Evolutionary conservation across 805 yeast species (phyloP).

Genomic region (Isabelozyma rhagii): DNA sequence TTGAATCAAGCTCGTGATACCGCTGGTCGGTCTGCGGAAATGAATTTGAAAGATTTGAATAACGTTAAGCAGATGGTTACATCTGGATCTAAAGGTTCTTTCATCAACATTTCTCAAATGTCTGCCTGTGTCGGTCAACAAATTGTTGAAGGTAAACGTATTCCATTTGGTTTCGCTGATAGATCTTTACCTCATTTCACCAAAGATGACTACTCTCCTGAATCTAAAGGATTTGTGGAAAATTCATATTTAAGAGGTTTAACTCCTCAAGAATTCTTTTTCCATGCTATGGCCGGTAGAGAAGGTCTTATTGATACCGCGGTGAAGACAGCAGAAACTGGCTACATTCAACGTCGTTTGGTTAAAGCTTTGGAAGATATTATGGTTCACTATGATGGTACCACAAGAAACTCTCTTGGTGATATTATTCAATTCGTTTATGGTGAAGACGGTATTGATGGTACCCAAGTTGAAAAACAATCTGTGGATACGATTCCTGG

Average conservation of each 20-base stretch:
- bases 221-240: conserved; percentile 96
- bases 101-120: conserved; percentile 98
- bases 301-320: conserved; percentile 99
- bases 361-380: conserved; percentile 96
- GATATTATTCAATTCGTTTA: conserved; percentile 93
- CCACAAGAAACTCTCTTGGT: conserved; percentile 96
- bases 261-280: conserved; percentile 97
- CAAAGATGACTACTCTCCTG: conserved; percentile 97
- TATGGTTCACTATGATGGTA: conserved; percentile 97
- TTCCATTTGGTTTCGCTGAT: conserved; percentile 94
- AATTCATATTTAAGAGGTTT: conserved; percentile 95
- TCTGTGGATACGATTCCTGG: conserved; percentile 95
- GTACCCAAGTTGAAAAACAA: conserved; percentile 96
- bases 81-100: conserved; percentile 99
- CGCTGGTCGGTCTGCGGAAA: conserved; percentile 98
- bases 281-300: conserved; percentile 99
- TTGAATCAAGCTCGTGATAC: conserved; percentile 98
- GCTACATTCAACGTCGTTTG: conserved; percentile 96
- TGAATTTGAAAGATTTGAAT: conserved; percentile 87
- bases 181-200: conserved; percentile 97
- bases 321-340: conserved; percentile 98
- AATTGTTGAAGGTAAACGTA: conserved; percentile 99
- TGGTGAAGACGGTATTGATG: conserved; percentile 99
- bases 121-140: conserved; percentile 99
- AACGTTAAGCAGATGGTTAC: conserved; percentile 99